Evolutionary conservation across 1,284 basidiomycete genomes (phyloP).

Genomic region (Blastosporella zonata): DNA sequence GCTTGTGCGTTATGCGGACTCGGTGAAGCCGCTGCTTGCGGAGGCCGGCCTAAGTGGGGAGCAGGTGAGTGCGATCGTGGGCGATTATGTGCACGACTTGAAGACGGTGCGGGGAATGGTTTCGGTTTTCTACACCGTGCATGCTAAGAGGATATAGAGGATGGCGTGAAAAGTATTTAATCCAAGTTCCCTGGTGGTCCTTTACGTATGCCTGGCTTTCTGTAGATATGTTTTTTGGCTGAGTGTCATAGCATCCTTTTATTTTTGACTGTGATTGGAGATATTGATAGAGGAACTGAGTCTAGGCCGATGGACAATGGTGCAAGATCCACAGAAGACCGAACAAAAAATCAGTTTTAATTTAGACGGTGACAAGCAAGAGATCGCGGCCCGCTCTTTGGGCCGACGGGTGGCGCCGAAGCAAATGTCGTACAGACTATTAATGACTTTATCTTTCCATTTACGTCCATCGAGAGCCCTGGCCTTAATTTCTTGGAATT

Average conservation of each 20-base stretch:
- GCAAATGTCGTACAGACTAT: not conserved
- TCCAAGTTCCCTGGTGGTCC: not conserved
- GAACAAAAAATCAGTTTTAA: no score
- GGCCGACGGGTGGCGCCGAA: not conserved
- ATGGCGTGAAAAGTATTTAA: not conserved
- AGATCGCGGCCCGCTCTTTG: not conserved
- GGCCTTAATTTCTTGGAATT: not conserved
- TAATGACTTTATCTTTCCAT: not conserved
- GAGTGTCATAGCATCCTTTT: not conserved
- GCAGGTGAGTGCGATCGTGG: slow-evolving; percentile 37
- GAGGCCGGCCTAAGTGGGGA: slow-evolving; percentile 32
- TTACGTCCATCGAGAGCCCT: not conserved
- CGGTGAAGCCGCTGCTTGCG: slow-evolving; percentile 39
- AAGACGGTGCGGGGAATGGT: slow-evolving; percentile 39
- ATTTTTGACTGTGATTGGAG: not conserved
- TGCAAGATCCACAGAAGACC: no score
- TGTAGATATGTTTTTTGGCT: not conserved
- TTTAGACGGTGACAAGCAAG: not conserved
- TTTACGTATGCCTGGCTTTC: not conserved
- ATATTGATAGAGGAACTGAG: not conserved
- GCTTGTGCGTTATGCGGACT: slow-evolving; percentile 33
- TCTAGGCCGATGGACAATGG: no score
- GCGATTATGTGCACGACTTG: slow-evolving; percentile 40
- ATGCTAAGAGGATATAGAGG: slow-evolving; percentile 22
- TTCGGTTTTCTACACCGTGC: slow-evolving; percentile 34